Base-by-base conservation (phyloP, 2,329 filamentous ascomycete species). In the Aspergillus eucalypticola region DNA sequence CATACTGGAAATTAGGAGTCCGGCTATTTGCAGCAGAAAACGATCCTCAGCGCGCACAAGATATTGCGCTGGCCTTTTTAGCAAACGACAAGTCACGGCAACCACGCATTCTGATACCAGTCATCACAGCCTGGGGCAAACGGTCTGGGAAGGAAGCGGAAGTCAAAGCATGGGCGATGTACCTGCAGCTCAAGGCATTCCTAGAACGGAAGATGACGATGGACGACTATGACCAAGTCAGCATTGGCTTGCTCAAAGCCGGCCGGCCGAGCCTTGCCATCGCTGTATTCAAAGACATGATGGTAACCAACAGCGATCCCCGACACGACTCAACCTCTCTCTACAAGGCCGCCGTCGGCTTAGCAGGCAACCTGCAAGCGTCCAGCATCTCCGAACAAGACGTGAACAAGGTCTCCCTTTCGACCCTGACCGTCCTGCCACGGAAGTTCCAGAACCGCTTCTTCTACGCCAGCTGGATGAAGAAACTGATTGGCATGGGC, bases 391-490 rank as follows among this genome's bases (percentile, higher is more conserved):
- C 69, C 11, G 77, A 79, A 39, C 63, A 75, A 4, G 73, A 80
- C 42, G 71, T 84, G 49, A 82, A 81, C 68, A 77, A 77, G 58
- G 69, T 83, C 10, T 82, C 81, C 0, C 69, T 84, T 5, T 74
- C 79, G 8, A 79, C 79, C 2, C 70, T 88, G 25, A 80, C 81
- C 4, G 71, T 80, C 27, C 70, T 89, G 19, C 86, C 86, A 4
- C 72, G 75, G 11, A 73, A 73, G 35, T 82, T 84, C 57, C 78
- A 81, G 49, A 95, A 96, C 74, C 88, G 89, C 64, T 94, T 92
- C 75, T 91, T 96, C 75, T 90, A 92, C 66, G 90, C 89, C 35
- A 93, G 91, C 68, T 96, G 92, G 93, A 83, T 96, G 70, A 94
- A 94, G 75, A 87, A 90, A 53, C 84, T 96, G 8, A 90, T 96